Evolutionary conservation across 257 asterid species (phyloP), one percentile per base, ranked within the genome.

Genomic region (Nyctanthes arbortristis): DNA sequence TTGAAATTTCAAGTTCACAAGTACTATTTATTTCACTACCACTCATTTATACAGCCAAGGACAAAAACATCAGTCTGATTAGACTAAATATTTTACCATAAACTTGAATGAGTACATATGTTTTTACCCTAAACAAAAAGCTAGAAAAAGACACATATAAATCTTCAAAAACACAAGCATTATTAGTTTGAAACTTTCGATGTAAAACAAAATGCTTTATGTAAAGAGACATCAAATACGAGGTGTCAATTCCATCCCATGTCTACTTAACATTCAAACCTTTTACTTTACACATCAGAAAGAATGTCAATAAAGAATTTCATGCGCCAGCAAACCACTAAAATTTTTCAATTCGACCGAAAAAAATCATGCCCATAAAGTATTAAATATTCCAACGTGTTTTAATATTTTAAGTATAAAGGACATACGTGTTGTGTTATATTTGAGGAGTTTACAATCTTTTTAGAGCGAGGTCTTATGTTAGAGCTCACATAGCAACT

Each of bases 101-200:
- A 36, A n/a, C 27, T 18, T 18, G 10, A 47, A 6, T 6, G 4
- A 2, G n/a, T 49, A 49, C 58, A 18, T 6, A 12, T 22, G 59
- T 22, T 52, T 49, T 52, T 22, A 22, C 20, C 59, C 2, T 22
- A 24, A n/a, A 22, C 30, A 52, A 9, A 49, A 52, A 52, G 29
- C 30, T 22, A 64, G 37, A 30, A 71, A 74, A 65, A 62, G 78
- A 68, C 68, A 62, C 39, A 73, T 8, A 5, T 71, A 73, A 73
- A 73, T 65, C 79, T 82, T 83, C 79, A 79, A 86, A 75, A 61
- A 66, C 82, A 62, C 49, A 66, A 66, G 73, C 65, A 16, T 73
- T 61, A 68, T 73, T 61, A 68, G 34, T 62, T 84, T 80, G 68
- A 63, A 74, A 70, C 88, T 87, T 87, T 87, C 77, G 58, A 82